phyloP scores from a whole-genome alignment of 345 rosid species.

The Crucihimalaya himalaica region DNA sequence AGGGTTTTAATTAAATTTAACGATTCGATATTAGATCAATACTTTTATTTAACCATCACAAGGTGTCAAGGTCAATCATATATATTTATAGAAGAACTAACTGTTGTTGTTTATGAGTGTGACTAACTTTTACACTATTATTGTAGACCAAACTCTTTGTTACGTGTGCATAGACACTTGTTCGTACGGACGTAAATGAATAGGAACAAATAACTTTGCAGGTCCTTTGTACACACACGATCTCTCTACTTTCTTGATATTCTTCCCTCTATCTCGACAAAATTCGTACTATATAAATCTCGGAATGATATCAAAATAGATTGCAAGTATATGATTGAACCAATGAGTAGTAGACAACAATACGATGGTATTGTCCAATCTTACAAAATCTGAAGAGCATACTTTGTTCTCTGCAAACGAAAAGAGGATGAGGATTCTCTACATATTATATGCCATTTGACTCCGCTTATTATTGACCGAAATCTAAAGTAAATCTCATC shows the following conservation, averaged over 20 bases:
- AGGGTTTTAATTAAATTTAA: not conserved
- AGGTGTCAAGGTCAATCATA: not conserved
- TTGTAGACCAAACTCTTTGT: not conserved
- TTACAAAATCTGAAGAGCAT: conserved; percentile 9
- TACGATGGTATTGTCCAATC: conserved; percentile 11
- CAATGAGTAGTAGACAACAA: conserved; percentile 28
- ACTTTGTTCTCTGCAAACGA: conserved; percentile 17
- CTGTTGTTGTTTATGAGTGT: not conserved
- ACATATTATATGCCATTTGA: not conserved
- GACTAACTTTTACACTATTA: not conserved
- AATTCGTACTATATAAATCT: conserved; percentile 20
- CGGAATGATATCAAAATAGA: conserved; percentile 14
- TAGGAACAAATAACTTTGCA: not conserved
- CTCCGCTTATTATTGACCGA: conserved; percentile 6
- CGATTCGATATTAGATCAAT: not conserved
- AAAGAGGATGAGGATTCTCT: conserved; percentile 5
- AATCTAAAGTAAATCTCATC: conserved; percentile 22
- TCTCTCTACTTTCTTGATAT: conserved; percentile 1
- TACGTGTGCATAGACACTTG: not conserved
- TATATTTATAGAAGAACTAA: not conserved
- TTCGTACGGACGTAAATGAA: not conserved
- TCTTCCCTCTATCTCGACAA: conserved; percentile 1
- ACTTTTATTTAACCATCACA: not conserved
- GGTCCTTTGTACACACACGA: not conserved
- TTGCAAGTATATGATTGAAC: conserved; percentile 16